Conservation (phyloP, 148 eudicot genomes). For the Dysphania ambrosioides region DNA sequence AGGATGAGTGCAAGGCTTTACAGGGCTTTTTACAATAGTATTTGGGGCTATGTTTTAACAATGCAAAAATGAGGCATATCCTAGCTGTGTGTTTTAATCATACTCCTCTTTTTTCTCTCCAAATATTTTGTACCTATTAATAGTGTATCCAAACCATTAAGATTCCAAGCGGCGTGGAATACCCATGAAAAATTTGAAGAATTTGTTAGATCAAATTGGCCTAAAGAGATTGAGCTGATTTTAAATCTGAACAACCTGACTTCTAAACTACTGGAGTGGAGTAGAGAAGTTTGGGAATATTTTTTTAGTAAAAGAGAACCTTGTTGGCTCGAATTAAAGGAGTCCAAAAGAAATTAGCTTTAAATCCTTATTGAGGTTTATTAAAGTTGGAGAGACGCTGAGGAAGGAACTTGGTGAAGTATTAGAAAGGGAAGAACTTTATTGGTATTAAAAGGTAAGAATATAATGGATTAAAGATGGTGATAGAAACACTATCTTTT, state of each 20-base stretch:
- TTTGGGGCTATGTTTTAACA: too few species aligned
- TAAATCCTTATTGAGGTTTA: background rate
- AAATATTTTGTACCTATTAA: background rate
- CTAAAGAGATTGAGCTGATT: too few species aligned
- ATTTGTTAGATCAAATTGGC: background rate
- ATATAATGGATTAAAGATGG: too few species aligned
- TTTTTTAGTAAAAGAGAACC: background rate
- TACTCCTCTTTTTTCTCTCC: background rate
- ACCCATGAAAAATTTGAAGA: background rate
- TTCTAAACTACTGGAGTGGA: background rate
- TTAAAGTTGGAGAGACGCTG: background rate
- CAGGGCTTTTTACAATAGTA: too few species aligned
- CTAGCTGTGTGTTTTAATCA: background rate
- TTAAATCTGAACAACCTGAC: too few species aligned
- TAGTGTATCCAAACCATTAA: background rate
- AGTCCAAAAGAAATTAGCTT: background rate
- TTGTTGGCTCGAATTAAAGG: background rate
- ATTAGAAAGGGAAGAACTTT: background rate
- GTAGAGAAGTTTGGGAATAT: background rate
- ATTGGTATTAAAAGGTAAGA: too few species aligned
- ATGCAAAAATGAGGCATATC: too few species aligned
- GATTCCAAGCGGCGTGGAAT: background rate
- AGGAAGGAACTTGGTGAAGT: background rate
- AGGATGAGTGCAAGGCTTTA: too few species aligned
- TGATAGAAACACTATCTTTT: background rate